phyloP scores from a whole-genome alignment of 176 grass and related monocot genomes.

The Hyparrhenia diplandra region DNA sequence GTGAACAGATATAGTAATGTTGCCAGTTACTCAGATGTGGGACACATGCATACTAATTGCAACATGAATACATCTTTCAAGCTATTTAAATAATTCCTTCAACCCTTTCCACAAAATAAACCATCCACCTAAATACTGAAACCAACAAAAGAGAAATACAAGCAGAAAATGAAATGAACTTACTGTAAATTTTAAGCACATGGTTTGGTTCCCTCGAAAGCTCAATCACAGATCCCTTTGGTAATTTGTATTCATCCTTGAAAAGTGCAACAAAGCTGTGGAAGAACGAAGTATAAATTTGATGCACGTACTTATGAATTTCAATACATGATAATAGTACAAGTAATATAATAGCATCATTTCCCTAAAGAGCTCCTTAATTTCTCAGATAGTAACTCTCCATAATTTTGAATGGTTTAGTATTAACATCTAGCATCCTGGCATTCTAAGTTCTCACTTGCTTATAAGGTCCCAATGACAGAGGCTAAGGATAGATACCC shows the following conservation, averaged over 20 bases:
- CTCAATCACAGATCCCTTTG: conserved; percentile 81
- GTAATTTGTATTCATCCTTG: conserved; percentile 91
- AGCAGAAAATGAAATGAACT: conserved; percentile 4
- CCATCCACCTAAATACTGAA: neutral
- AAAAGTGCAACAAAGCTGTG: conserved; percentile 85
- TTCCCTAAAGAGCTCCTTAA: conserved; percentile 4
- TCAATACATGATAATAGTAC: neutral
- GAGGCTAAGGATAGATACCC: neutral
- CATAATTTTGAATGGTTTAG: neutral
- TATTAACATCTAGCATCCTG: neutral
- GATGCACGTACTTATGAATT: neutral
- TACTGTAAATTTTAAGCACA: conserved; percentile 91
- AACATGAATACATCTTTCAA: neutral
- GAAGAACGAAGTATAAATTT: conserved; percentile 13
- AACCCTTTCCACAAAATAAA: neutral
- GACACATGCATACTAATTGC: neutral
- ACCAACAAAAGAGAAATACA: neutral
- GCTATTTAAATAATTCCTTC: neutral
- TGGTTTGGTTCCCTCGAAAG: conserved; percentile 80
- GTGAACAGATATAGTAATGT: neutral
- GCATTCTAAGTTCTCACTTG: neutral
- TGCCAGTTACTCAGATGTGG: neutral
- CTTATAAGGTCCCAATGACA: neutral
- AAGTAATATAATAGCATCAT: neutral
- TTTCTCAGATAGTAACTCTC: neutral